Evolutionary conservation across 176 grass and related monocot species (phyloP), one percentile per base, ranked within the genome.

Genomic region (Paspalum vaginatum): DNA sequence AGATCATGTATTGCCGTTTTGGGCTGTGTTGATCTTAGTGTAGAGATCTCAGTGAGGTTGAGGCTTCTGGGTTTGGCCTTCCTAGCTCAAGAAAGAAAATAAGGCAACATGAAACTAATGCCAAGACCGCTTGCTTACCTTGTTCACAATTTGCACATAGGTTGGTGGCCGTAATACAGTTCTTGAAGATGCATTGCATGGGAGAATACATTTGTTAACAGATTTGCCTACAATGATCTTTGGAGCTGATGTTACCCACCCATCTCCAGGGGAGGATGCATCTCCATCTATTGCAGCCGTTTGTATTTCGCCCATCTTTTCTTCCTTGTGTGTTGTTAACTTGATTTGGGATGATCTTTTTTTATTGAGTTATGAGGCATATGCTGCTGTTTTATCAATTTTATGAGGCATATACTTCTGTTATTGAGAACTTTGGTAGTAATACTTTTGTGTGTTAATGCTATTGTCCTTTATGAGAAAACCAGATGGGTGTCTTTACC

Each of bases 201-300:
- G 24, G 58, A 86, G 79, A 47, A 92, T 90, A 61, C 90, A 77
- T 41, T 74, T 86, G 62, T 8, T 96, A 20, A 93, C 88, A 22
- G 93, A 96, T 48, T 46, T 48, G 11, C 93, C 90, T 5, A 93
- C 87, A 4, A 93, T 96, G 13, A 85, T 93, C 65, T 96, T 93
- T 51, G 93, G 93, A 59, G 90, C 90, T 72, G 90, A 96, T 86
- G 93, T 96, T 54, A 96, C 93, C 6, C 93, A 96, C 32, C 90
- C 90, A 75, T 17, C 93, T 81, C 65, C 88, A 63, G 90, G 90
- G 57, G 93, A 93, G 50, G 90, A 88, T 83, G 79, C 90, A 47
- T 84, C 85, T 21, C 82, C 93, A 4, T 96, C 93, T 48, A 88
- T 94, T 61, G 89, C 90, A 37, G 95, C 92, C 27, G 88, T 98